Conservation (phyloP, 768 basidiomycete species). For the Xerocomus brunneocitrinus region DNA sequence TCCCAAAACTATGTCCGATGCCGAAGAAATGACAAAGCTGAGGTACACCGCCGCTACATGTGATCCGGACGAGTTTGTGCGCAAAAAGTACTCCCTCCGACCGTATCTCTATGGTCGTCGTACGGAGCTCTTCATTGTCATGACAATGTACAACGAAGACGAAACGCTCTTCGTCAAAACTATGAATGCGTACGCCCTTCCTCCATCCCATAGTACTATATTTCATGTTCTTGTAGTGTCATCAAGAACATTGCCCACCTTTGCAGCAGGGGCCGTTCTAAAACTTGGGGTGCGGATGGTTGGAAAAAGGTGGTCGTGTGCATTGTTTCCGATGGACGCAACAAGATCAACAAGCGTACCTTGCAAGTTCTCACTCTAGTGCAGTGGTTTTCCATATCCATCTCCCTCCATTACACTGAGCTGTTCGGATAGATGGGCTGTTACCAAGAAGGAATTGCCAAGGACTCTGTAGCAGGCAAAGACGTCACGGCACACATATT, state of each 20-base stretch:
- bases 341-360: conserved; percentile 85
- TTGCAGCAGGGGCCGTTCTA: conserved; percentile 63
- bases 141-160: conserved; percentile 97
- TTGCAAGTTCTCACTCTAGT: conserved; percentile 84
- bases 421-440: conserved; percentile 60
- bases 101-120: conserved; percentile 75
- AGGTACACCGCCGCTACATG: conserved; percentile 87
- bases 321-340: conserved; percentile 80
- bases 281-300: conserved; percentile 82
- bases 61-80: conserved; percentile 85
- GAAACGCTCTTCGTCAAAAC: conserved; percentile 73
- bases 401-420: background rate
- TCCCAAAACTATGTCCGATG: conserved; percentile 54
- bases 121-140: conserved; percentile 91
- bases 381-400: conserved; percentile 21
- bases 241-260: conserved; percentile 85
- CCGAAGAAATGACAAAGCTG: conserved; percentile 80
- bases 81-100: conserved; percentile 69
- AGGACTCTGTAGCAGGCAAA: conserved; percentile 83
- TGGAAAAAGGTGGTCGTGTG: conserved; percentile 92
- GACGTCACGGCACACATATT: conserved; percentile 94
- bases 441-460: conserved; percentile 87
- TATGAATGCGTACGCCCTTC: conserved; percentile 69
- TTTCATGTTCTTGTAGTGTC: conserved; percentile 43
- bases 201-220: conserved; percentile 1